Evolutionary conservation across 768 basidiomycete genomes (phyloP).

Genomic region (Termitomyces sp.): DNA sequence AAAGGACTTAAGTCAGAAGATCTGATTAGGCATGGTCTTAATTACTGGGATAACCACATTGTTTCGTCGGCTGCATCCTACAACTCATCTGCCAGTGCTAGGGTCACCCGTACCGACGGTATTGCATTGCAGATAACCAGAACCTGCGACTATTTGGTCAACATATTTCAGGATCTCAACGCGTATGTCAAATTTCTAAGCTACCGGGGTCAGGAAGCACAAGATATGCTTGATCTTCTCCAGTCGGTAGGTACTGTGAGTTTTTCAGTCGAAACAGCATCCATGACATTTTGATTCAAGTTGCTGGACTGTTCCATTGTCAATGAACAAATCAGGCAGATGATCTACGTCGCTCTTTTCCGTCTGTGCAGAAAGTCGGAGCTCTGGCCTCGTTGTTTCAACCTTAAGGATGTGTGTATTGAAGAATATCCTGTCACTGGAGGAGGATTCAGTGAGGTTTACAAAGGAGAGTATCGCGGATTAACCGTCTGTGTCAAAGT

Average conservation of each 20-base stretch:
- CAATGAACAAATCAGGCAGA: slow-evolving; percentile 6
- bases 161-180: too few relatives aligned
- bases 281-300: background rate
- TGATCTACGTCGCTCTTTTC: slow-evolving; percentile 17
- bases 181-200: too few relatives aligned
- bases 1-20: too few relatives aligned
- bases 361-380: slow-evolving; percentile 23
- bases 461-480: slow-evolving; percentile 19
- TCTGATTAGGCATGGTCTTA: too few relatives aligned
- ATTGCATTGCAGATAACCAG: too few relatives aligned
- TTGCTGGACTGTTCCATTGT: background rate
- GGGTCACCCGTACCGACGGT: too few relatives aligned
- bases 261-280: background rate
- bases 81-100: too few relatives aligned
- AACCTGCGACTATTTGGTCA: too few relatives aligned
- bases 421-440: slow-evolving; percentile 11
- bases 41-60: too few relatives aligned
- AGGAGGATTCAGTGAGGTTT: slow-evolving; percentile 28
- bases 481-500: slow-evolving; percentile 26
- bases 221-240: background rate
- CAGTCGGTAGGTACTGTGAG: background rate
- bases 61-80: too few relatives aligned
- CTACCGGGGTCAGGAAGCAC: background rate
- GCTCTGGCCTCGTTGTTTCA: slow-evolving; percentile 25
- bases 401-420: slow-evolving; percentile 9